Evolutionary conservation across 2,329 filamentous ascomycete species (phyloP), one percentile per base, ranked within the genome.

Genomic region (Xenoacremonium recifei): DNA sequence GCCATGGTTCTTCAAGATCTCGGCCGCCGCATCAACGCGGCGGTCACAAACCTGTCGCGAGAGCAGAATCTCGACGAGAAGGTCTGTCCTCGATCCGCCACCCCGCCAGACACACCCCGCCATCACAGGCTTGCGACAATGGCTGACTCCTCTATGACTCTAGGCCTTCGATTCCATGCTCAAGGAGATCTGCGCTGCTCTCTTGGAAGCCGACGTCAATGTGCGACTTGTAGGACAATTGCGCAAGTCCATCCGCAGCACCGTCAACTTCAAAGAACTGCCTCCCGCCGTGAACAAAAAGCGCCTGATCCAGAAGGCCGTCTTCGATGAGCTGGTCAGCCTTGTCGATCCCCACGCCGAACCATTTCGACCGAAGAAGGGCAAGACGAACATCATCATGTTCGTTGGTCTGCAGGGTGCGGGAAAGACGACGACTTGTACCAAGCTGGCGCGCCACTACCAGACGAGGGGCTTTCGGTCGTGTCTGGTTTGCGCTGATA

Each of bases 1-100:
- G 48, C 61, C 64, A 99, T 99, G 93, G 93, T 99, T 79, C 87
- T 99, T 64, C 91, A 96, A 83, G 93, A 99, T 80, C 82, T 99
- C 46, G 93, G 93, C 59, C 90, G 92, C 77, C 93, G 93, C 73
- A 97, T 99, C 69, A 97, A 96, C 73, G 82, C 89, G 76, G 93
- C 93, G 60, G 88, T 99, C 72, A 87, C 84, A 50, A 92, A 96
- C 72, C 79, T 97, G 60, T 96, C 92, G 46, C 80, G 92, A 61
- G 89, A 93, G 44, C 87, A 84, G 53, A 96, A 95, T 62, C 82
- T 97, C 57, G 92, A 97, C 64, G 93, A 99, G 73, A 97, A 97
- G 85, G 89, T 86, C 63, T 53, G 65, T 40, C 15, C 35, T 42
- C 36, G 32, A 39, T 29, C 31, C 11, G 32, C 45, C 56, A 37